Conservation (phyloP, 768 basidiomycete genomes). For the Thelephora ganbajun region DNA sequence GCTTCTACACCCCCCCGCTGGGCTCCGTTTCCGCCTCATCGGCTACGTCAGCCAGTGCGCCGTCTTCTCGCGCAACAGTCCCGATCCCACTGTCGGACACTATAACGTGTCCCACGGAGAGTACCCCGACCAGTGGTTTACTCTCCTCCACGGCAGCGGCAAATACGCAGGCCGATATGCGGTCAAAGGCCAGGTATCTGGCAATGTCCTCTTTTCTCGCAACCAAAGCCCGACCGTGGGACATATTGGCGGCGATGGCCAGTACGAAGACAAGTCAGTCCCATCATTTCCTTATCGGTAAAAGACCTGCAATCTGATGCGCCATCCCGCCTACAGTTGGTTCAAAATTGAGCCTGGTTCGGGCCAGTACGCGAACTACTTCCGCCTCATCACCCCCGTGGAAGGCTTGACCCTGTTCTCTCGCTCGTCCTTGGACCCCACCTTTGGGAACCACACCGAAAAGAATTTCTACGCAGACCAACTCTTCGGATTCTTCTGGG, state of each 20-base stretch:
- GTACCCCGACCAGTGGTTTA: slow-evolving; percentile 1
- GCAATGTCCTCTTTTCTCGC: slow-evolving; percentile 4
- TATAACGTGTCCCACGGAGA: neutral
- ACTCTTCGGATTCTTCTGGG: slow-evolving; percentile 1
- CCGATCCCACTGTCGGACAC: neutral
- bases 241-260: too few relatives aligned
- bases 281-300: too few relatives aligned
- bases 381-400: slow-evolving; percentile 1
- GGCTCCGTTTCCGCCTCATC: neutral
- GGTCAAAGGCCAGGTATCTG: neutral
- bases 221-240: too few relatives aligned
- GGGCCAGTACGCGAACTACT: neutral
- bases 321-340: too few relatives aligned
- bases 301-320: too few relatives aligned
- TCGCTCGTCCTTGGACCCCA: neutral
- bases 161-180: slow-evolving; percentile 1
- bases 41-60: slow-evolving; percentile 1
- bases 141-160: slow-evolving; percentile 2
- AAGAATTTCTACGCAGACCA: neutral
- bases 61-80: slow-evolving; percentile 3
- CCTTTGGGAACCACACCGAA: neutral
- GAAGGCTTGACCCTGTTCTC: neutral
- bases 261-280: too few relatives aligned
- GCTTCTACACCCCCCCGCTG: neutral
- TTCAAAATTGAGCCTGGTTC: too few relatives aligned